Percentiles rank a stretch among this genome's conserved stretches.
Conservation (phyloP, 2,329 filamentous ascomycete genomes). For the Aplosporella prunicola region DNA sequence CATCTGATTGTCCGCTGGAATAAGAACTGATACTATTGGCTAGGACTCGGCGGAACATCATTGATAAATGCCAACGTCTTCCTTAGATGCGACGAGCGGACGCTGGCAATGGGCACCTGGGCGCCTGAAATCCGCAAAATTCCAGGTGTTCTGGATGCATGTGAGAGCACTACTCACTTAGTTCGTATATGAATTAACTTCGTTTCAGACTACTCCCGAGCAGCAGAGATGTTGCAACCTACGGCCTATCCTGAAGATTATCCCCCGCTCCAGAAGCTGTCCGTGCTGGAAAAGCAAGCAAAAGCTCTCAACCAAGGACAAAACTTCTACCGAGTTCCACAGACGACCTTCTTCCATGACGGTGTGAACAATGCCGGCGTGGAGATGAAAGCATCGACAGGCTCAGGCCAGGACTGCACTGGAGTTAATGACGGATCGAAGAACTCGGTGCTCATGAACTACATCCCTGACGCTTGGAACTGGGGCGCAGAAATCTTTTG, state of each 20-base stretch:
- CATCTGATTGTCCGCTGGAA: no score
- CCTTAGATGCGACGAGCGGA: constrained; percentile 47
- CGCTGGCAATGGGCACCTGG: constrained; percentile 48
- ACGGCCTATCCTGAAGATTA: constrained; percentile 48
- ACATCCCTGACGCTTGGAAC: constrained; percentile 61
- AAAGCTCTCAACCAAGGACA: constrained; percentile 40
- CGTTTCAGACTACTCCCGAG: constrained; percentile 47
- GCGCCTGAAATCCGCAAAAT: constrained; percentile 45
- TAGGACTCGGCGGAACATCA: constrained; percentile 55
- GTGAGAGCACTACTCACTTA: constrained; percentile 30
- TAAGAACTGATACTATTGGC: neutral
- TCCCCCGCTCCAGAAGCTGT: constrained; percentile 49
- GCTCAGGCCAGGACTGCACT: constrained; percentile 54
- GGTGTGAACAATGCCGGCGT: constrained; percentile 56
- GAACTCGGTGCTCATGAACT: constrained; percentile 56
- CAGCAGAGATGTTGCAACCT: constrained; percentile 49
- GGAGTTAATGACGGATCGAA: constrained; percentile 61
- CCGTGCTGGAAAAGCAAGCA: constrained; percentile 50
- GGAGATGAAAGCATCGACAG: constrained; percentile 50
- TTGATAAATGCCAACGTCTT: constrained; percentile 61
- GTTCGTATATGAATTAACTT: neutral
- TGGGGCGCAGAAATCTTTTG: constrained; percentile 65
- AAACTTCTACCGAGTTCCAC: constrained; percentile 47
- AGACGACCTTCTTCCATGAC: constrained; percentile 54
- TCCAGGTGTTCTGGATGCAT: constrained; percentile 37